These are phyloP conservation scores for Verticillium dahliae DNA, from an alignment of 2,329 filamentous ascomycete genomes.

Conservation along the genomic window DNA sequence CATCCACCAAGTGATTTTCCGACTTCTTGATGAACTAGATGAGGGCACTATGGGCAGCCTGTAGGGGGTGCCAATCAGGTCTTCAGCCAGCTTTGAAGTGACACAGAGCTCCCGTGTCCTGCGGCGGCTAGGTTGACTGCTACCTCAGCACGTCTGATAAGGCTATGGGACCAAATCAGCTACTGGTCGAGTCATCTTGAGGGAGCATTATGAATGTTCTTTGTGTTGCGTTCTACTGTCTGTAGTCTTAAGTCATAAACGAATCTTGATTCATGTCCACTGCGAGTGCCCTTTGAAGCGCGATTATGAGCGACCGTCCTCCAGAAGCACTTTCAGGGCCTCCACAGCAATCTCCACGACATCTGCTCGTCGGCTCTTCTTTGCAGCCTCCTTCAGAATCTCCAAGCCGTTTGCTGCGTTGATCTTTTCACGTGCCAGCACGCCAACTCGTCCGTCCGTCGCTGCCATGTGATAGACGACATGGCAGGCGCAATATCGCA, in stretches of 20 bases:
- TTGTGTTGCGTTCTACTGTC: background rate
- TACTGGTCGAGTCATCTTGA: too few relatives aligned
- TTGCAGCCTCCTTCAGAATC: constrained; percentile 61
- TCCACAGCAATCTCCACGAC: constrained; percentile 67
- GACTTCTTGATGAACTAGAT: too few relatives aligned
- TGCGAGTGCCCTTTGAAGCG: background rate
- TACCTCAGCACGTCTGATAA: too few relatives aligned
- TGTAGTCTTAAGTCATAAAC: background rate
- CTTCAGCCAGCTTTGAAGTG: too few relatives aligned
- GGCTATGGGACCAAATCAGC: too few relatives aligned
- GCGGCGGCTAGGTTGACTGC: too few relatives aligned
- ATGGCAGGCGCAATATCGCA: constrained; percentile 69
- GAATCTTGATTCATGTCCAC: background rate
- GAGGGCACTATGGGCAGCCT: too few relatives aligned
- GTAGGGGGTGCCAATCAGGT: too few relatives aligned
- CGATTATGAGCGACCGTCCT: constrained; percentile 16
- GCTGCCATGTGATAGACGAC: constrained; percentile 66
- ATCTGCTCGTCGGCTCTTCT: constrained; percentile 60
- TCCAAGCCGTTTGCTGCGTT: constrained; percentile 59
- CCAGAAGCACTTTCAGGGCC: constrained; percentile 62
- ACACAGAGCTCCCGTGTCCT: too few relatives aligned
- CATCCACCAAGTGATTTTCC: too few relatives aligned
- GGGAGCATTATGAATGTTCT: too few relatives aligned
- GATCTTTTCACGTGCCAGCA: constrained; percentile 52
- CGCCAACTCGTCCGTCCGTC: constrained; percentile 59